These are phyloP conservation scores for Ascochyta lentis DNA, from an alignment of 2,329 filamentous ascomycete genomes.

Conservation along the genomic window DNA sequence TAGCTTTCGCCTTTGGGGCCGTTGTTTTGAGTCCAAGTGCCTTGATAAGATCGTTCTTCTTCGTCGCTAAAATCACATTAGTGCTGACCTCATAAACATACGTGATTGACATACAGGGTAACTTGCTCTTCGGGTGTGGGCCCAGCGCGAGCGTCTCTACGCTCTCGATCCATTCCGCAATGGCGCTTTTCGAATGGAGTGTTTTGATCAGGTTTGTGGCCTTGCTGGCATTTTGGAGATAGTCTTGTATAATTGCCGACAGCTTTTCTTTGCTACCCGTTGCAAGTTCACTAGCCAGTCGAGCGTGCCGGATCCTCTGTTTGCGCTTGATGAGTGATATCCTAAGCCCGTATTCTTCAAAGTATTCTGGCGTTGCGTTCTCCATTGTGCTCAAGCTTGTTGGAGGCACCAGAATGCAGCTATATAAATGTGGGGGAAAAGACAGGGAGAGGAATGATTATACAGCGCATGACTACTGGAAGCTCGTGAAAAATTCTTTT, in stretches of 20 bases:
- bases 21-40: conserved; percentile 2
- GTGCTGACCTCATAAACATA: background rate
- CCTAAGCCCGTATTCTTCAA: conserved; percentile 19
- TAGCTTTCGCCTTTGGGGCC: background rate
- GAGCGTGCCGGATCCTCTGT: conserved; percentile 19
- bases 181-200: conserved; percentile 11
- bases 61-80: background rate
- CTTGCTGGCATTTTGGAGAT: conserved; percentile 16
- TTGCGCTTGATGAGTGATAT: conserved; percentile 18
- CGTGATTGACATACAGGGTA: background rate
- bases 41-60: background rate
- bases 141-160: conserved; percentile 29
- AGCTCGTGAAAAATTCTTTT: background rate
- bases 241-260: conserved; percentile 21
- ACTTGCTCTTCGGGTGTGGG: conserved; percentile 15
- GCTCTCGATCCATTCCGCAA: conserved; percentile 30
- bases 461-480: background rate
- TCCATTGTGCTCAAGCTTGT: background rate
- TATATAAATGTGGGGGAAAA: background rate
- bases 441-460: no score
- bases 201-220: conserved; percentile 14
- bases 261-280: conserved; percentile 13
- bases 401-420: background rate
- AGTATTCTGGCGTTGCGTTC: conserved; percentile 4
- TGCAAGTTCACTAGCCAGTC: conserved; percentile 10